Evolutionary conservation across 2,329 filamentous ascomycete genomes (phyloP), one percentile per base, ranked within the genome.

Genomic region (Fonsecaea pugnacius): DNA sequence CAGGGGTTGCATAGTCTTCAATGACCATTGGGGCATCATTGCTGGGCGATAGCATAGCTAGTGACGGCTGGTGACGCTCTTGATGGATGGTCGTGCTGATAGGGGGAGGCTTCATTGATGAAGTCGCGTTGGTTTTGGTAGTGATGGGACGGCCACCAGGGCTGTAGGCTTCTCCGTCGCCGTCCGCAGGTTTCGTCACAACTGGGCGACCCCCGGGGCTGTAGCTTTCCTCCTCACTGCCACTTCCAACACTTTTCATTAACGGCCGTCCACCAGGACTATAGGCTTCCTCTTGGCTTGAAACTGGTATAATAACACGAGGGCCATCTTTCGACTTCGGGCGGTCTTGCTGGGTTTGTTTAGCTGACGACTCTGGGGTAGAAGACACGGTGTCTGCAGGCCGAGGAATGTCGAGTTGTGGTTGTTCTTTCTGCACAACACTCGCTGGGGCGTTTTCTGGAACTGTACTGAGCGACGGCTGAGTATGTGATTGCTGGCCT

Each of bases 211-310:
- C 57, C 5, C 57, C 57, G 21, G 83, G 82, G 65, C 83, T 85
- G 65, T 84, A 85, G 43, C 77, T 74, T 46, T 74, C 72, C 5
- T 69, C 66, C 18, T 66, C 66, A 64, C 51, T 60, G 60, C 74
- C 75, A 63, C 74, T 73, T 27, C 53, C 53, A 27, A 52, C 54
- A 27, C 64, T 61, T 14, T 62, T 64, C 27, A 66, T 62, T 14
- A 59, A 2, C 9, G 84, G 83, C 35, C 84, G 76, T 7, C 84
- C 84, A 24, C 83, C 84, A 24, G 83, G 82, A 64, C 83, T 85
- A 65, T 84, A 85, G 48, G 78, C 74, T 40, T 74, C 72, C 14
- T 70, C 67, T 9, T 63, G 62, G 63, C 51, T 58, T 62, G 75
- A 74, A 62, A 75, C 73, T 32, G 58, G 55, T 21, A 58, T 57